Evolutionary conservation across 176 grass and related monocot species (phyloP).

Genomic region (Oryza australiensis): DNA sequence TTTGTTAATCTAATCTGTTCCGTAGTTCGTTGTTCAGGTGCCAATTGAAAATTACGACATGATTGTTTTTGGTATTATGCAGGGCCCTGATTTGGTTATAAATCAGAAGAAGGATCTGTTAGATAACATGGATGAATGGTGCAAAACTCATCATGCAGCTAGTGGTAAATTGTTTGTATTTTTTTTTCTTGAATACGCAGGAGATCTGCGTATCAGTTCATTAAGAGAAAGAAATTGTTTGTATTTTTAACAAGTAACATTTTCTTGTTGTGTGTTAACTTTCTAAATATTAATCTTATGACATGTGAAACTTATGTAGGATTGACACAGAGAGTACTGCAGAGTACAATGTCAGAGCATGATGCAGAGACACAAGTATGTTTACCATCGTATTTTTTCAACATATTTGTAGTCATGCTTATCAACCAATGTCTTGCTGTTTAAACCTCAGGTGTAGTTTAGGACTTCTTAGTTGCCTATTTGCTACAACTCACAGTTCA

Average conservation of each 20-base stretch:
- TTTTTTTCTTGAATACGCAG: neutral
- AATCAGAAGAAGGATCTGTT: slow-evolving; percentile 70
- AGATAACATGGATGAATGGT: slow-evolving; percentile 91
- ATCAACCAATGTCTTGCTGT: neutral
- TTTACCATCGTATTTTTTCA: neutral
- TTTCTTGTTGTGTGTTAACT: neutral
- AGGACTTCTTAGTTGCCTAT: neutral
- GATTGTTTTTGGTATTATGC: slow-evolving; percentile 30
- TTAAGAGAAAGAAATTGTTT: neutral
- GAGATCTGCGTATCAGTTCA: too few relatives aligned
- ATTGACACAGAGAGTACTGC: slow-evolving; percentile 66
- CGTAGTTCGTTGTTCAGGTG: neutral
- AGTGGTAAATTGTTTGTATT: slow-evolving; percentile 55
- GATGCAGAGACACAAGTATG: slow-evolving; percentile 81
- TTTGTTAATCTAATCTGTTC: neutral
- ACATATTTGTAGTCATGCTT: neutral
- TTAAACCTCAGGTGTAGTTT: neutral
- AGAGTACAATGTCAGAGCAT: slow-evolving; percentile 59
- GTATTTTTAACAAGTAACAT: neutral
- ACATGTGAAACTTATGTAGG: slow-evolving; percentile 47
- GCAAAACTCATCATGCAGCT: slow-evolving; percentile 68
- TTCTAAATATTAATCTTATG: slow-evolving; percentile 11
- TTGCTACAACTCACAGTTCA: neutral
- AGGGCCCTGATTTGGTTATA: slow-evolving; percentile 93
- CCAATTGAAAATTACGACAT: slow-evolving; percentile 27